A percentile compares a stretch with the other conserved stretches of the same genome.
phyloP scores from a whole-genome alignment of 2,329 filamentous ascomycete species.

The Exophiala alcalophila region DNA sequence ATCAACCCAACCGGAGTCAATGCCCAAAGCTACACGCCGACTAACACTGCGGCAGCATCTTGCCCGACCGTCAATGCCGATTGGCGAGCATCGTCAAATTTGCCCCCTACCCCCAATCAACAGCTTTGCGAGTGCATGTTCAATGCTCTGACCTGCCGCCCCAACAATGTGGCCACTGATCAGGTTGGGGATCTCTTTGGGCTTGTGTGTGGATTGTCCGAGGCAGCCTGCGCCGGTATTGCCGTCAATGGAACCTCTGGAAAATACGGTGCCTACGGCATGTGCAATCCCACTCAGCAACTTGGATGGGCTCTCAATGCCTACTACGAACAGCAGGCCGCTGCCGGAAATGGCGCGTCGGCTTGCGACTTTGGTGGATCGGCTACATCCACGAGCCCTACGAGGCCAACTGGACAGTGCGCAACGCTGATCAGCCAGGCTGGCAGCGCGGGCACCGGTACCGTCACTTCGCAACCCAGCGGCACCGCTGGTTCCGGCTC shows the following conservation, averaged over 20 bases:
- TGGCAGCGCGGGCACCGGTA: slow-evolving; percentile 40
- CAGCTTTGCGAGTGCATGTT: slow-evolving; percentile 84
- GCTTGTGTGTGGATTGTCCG: slow-evolving; percentile 40
- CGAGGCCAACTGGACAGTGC: slow-evolving; percentile 39
- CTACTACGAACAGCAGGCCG: slow-evolving; percentile 43
- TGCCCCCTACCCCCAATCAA: slow-evolving; percentile 79
- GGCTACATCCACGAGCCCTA: slow-evolving; percentile 38
- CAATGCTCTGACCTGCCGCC: slow-evolving; percentile 68
- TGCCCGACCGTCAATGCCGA: slow-evolving; percentile 66
- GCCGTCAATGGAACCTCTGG: slow-evolving; percentile 40
- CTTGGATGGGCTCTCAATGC: slow-evolving; percentile 46
- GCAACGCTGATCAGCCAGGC: slow-evolving; percentile 40
- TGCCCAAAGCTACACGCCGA: slow-evolving; percentile 67
- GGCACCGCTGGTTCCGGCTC: slow-evolving; percentile 32
- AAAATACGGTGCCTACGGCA: slow-evolving; percentile 46
- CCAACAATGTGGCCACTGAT: slow-evolving; percentile 54
- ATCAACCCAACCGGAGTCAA: slow-evolving; percentile 63
- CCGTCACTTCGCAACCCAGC: slow-evolving; percentile 39
- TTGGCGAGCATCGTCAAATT: slow-evolving; percentile 69
- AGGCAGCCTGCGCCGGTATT: slow-evolving; percentile 41
- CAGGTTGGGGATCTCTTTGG: slow-evolving; percentile 68
- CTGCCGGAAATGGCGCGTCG: slow-evolving; percentile 34
- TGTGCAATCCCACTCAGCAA: slow-evolving; percentile 44
- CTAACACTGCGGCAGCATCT: slow-evolving; percentile 62
- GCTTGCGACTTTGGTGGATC: slow-evolving; percentile 46